These are phyloP conservation scores for Ophiostoma perfectum DNA, from an alignment of 2,329 filamentous ascomycete species.

Conservation along the genomic window DNA sequence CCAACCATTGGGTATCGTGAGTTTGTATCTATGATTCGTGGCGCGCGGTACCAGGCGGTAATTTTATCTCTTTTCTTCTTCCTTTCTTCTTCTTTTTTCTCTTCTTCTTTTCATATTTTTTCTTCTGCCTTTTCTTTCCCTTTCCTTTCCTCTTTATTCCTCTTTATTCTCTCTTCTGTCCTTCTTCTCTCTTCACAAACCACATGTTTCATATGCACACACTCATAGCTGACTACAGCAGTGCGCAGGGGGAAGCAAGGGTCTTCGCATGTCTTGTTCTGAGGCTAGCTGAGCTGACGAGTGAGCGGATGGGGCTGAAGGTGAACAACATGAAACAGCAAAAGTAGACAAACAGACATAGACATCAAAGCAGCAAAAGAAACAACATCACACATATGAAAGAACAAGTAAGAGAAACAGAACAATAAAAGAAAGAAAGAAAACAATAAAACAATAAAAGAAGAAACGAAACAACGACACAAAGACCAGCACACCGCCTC, in stretches of 20 bases:
- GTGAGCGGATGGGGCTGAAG: neutral
- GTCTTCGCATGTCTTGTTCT: neutral
- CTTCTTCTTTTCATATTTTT: neutral
- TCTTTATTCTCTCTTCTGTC: no score
- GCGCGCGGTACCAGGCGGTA: slow-evolving; percentile 1
- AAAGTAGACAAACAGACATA: neutral
- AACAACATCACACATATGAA: no score
- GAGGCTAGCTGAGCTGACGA: neutral
- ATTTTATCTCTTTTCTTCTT: neutral
- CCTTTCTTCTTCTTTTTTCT: neutral
- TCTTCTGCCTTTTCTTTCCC: neutral
- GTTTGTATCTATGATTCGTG: neutral
- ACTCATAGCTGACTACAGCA: neutral
- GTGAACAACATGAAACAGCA: slow-evolving; percentile 6
- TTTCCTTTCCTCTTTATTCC: neutral
- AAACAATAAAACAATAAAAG: neutral
- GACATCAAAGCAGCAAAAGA: neutral
- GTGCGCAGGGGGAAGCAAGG: slow-evolving; percentile 2
- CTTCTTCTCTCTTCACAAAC: no score
- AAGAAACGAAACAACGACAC: no score
- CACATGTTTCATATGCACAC: no score
- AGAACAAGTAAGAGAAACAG: neutral
- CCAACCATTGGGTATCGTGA: neutral
- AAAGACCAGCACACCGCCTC: neutral
- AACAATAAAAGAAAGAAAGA: neutral